Percentiles rank a stretch among this genome's conserved stretches.
Conservation (phyloP, 345 rosid species). For the Hevea brasiliensis region DNA sequence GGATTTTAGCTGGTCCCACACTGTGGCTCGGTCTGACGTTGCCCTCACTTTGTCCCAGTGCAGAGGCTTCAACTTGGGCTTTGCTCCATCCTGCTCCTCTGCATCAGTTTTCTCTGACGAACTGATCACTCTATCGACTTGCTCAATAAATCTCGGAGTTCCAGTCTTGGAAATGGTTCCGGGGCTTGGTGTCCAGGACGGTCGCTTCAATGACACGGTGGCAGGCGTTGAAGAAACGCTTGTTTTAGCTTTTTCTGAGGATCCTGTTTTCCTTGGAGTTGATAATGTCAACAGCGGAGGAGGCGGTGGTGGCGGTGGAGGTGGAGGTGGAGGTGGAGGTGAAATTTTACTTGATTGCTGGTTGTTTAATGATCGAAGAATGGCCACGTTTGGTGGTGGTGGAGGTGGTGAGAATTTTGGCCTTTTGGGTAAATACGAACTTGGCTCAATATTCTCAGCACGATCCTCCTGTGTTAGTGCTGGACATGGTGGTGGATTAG, state of each 20-base stretch:
- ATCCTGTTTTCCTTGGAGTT: constrained; percentile 38
- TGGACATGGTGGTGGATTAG: constrained; percentile 31
- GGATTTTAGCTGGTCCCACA: constrained; percentile 96
- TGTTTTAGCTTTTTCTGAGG: constrained; percentile 27
- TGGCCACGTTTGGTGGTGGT: constrained; percentile 86
- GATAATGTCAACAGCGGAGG: constrained; percentile 31
- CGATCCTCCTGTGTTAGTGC: constrained; percentile 13
- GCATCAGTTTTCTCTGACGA: constrained; percentile 55
- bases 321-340: constrained; percentile 51
- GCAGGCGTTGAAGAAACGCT: constrained; percentile 32
- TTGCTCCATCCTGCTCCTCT: constrained; percentile 69
- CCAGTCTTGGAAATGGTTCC: constrained; percentile 26
- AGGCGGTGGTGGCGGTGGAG: constrained; percentile 56
- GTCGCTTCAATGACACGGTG: constrained; percentile 30
- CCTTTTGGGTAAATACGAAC: constrained; percentile 41
- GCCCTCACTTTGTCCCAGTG: constrained; percentile 99
- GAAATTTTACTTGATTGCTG: constrained; percentile 35
- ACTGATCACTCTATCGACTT: constrained; percentile 31
- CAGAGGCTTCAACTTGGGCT: constrained; percentile 82
- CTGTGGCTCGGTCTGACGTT: constrained; percentile 93
- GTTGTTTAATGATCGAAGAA: constrained; percentile 60
- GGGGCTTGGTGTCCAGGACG: constrained; percentile 50
- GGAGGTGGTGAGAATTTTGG: constrained; percentile 75
- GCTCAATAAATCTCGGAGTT: constrained; percentile 34
- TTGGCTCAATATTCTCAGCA: constrained; percentile 19